Evolutionary conservation across 192 early-diverging fungal species (phyloP).

Genomic region (Backusella mclennaniae): DNA sequence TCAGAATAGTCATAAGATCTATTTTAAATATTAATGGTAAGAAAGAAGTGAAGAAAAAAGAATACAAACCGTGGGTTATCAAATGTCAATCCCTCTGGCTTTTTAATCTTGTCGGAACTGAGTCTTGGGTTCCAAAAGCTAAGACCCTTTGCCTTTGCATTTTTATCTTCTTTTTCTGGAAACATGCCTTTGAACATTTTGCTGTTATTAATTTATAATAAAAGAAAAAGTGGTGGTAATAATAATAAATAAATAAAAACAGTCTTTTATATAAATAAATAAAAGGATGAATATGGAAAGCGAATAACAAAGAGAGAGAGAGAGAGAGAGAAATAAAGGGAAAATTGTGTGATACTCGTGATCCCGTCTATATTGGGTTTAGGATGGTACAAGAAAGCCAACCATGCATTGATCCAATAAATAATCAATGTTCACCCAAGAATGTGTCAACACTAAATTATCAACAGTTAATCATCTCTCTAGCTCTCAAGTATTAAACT

Average conservation of each 20-base stretch:
- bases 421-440: constrained; percentile 94
- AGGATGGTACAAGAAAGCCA: constrained; percentile 49
- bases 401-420: constrained; percentile 83
- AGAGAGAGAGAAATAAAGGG: neutral
- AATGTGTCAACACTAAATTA: constrained; percentile 66
- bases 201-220: neutral
- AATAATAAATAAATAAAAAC: neutral
- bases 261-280: neutral
- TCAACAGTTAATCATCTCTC: neutral
- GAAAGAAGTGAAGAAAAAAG: neutral
- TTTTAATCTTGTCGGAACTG: neutral
- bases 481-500: neutral
- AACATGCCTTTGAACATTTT: neutral
- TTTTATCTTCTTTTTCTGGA: neutral
- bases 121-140: constrained; percentile 1
- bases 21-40: neutral
- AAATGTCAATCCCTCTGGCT: neutral
- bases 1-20: neutral
- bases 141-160: neutral
- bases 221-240: neutral
- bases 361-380: neutral
- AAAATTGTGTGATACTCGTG: neutral
- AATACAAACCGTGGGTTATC: neutral
- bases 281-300: neutral
- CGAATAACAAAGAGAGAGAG: neutral